These are phyloP conservation scores for Pseudogymnoascus sp. DNA, from an alignment of 2,329 filamentous ascomycete species.

Conservation along the genomic window DNA sequence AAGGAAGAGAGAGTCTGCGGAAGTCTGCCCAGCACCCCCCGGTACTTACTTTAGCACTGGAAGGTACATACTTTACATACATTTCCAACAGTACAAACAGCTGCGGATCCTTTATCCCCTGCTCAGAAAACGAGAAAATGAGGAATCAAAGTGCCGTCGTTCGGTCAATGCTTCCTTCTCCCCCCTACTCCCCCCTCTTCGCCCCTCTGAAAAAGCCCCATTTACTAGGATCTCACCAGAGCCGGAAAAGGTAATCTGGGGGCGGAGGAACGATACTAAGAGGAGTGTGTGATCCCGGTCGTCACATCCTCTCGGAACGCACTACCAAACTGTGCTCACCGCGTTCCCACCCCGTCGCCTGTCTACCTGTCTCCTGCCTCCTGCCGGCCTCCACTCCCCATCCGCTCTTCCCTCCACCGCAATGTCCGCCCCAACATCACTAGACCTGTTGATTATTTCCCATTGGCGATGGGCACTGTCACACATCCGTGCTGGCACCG, in stretches of 20 bases:
- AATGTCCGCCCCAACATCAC: constrained; percentile 6
- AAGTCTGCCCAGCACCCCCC: background rate
- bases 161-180: background rate
- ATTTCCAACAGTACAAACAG: background rate
- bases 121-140: background rate
- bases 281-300: constrained; percentile 1
- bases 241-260: constrained; percentile 6
- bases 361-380: constrained; percentile 1
- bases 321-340: constrained; percentile 1
- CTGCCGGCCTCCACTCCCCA: constrained; percentile 5
- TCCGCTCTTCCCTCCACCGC: constrained; percentile 1
- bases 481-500: constrained; percentile 1
- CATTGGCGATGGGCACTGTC: constrained; percentile 6
- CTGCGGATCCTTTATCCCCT: background rate
- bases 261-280: constrained; percentile 7
- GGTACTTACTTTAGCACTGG: background rate
- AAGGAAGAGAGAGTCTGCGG: too few species aligned
- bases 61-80: background rate
- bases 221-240: constrained; percentile 4
- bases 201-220: background rate
- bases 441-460: constrained; percentile 5
- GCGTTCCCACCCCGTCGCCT: background rate
- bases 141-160: background rate
- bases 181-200: background rate
- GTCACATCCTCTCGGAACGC: background rate